phyloP scores from a whole-genome alignment of 164 flowering plant species.

The Brasenia schreberi region DNA sequence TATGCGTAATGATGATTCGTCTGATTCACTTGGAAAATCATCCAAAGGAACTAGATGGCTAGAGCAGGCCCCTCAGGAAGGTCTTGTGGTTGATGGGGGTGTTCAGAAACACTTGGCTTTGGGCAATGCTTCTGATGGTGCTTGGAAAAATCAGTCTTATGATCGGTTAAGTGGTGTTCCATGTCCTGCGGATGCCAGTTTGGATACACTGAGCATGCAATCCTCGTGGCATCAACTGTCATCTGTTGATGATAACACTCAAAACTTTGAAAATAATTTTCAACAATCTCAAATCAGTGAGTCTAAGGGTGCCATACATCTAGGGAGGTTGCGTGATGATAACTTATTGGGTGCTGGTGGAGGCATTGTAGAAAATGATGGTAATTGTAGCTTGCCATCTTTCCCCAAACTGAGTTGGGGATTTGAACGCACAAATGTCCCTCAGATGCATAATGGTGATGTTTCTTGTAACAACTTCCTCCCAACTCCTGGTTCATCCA shows the following conservation, averaged over 20 bases:
- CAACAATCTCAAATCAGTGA: slow-evolving; percentile 15
- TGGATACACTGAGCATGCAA: slow-evolving; percentile 13
- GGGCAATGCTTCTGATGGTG: slow-evolving; percentile 18
- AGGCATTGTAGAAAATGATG: not conserved
- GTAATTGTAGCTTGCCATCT: not conserved
- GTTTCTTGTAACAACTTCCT: slow-evolving; percentile 10
- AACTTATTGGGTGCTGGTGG: slow-evolving; percentile 17
- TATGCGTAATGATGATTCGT: slow-evolving; percentile 14
- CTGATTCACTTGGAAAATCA: slow-evolving; percentile 22
- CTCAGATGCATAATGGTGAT: slow-evolving; percentile 14
- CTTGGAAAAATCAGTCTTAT: slow-evolving; percentile 22
- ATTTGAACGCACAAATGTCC: slow-evolving; percentile 14
- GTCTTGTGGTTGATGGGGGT: slow-evolving; percentile 20
- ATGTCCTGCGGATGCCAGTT: slow-evolving; percentile 7
- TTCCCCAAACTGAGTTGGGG: slow-evolving; percentile 15
- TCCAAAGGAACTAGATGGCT: slow-evolving; percentile 28
- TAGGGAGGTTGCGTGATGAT: slow-evolving; percentile 13
- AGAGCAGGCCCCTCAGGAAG: slow-evolving; percentile 21
- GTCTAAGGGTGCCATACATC: slow-evolving; percentile 10
- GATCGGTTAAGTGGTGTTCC: slow-evolving; percentile 22
- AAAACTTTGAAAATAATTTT: slow-evolving; percentile 3
- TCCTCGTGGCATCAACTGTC: slow-evolving; percentile 19
- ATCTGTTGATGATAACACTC: slow-evolving; percentile 12
- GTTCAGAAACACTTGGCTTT: slow-evolving; percentile 21
- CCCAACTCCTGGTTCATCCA: slow-evolving; percentile 10